A percentile compares a stretch with the other conserved stretches of the same genome.
Evolutionary conservation across 345 rosid genomes (phyloP).

Genomic region (Populus ilicifolia): DNA sequence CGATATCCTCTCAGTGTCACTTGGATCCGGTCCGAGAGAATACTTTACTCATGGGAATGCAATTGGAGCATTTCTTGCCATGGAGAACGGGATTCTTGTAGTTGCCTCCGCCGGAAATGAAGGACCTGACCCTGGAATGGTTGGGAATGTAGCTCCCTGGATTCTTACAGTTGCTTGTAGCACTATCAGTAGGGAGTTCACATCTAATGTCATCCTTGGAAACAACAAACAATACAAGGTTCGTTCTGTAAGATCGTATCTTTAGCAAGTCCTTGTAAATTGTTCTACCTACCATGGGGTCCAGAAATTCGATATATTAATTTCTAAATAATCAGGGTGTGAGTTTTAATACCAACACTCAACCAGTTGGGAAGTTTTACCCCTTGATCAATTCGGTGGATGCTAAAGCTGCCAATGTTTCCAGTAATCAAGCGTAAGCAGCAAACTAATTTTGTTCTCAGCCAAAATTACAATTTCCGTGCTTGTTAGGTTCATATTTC

Average conservation of each 20-base stretch:
- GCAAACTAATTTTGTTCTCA: no score
- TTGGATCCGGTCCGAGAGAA: no score
- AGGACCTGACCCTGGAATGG: not conserved
- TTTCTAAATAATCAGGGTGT: not conserved
- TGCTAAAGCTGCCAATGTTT: constrained; percentile 7
- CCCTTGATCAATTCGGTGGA: constrained; percentile 4
- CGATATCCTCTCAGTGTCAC: no score
- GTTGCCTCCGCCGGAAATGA: not conserved
- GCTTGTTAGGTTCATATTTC: not conserved
- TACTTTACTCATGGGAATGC: no score
- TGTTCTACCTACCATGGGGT: no score
- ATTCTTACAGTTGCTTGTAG: no score
- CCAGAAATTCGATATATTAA: no score
- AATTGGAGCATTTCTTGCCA: no score
- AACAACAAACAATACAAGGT: no score
- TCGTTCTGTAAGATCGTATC: no score
- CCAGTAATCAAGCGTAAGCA: not conserved
- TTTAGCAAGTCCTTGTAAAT: no score
- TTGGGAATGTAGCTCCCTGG: not conserved
- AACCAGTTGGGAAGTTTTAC: constrained; percentile 4
- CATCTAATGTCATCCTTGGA: not conserved
- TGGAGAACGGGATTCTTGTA: not conserved
- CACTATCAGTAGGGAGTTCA: not conserved
- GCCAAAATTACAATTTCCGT: no score
- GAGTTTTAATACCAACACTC: constrained; percentile 7